These are phyloP conservation scores for Vitis hybrid DNA, from an alignment of 177 flowering plant genomes.

Conservation along the genomic window DNA sequence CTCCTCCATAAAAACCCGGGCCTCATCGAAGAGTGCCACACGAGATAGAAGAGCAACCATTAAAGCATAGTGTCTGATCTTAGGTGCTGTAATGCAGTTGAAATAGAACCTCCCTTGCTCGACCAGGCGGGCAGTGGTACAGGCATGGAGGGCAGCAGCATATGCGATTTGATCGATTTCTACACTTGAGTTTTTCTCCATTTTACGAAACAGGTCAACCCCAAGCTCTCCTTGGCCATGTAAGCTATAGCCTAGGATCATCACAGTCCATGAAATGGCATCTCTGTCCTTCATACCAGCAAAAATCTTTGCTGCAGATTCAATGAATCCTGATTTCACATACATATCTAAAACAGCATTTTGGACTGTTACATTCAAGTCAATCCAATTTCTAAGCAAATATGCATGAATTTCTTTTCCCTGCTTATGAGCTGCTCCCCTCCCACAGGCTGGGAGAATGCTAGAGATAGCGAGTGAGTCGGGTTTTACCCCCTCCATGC, in stretches of 20 bases:
- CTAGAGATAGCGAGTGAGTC: constrained; percentile 51
- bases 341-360: constrained; percentile 80
- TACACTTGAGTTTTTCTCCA: constrained; percentile 27
- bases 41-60: constrained; percentile 63
- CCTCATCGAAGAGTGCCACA: constrained; percentile 53
- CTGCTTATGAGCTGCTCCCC: constrained; percentile 54
- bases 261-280: constrained; percentile 67
- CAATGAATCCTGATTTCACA: constrained; percentile 59
- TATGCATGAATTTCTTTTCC: constrained; percentile 72
- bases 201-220: constrained; percentile 43
- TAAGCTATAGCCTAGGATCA: constrained; percentile 68
- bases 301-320: constrained; percentile 52
- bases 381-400: constrained; percentile 40
- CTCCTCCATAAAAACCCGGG: constrained; percentile 45
- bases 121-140: constrained; percentile 48
- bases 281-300: constrained; percentile 44
- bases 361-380: constrained; percentile 32
- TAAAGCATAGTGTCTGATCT: constrained; percentile 38
- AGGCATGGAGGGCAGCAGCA: constrained; percentile 58
- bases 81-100: constrained; percentile 40
- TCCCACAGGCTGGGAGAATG: constrained; percentile 76
- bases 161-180: constrained; percentile 40
- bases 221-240: constrained; percentile 67
- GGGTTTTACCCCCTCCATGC: constrained; percentile 38
- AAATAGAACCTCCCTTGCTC: constrained; percentile 56